phyloP scores from a whole-genome alignment of 2,329 filamentous ascomycete species.

The Calycina herbarum region DNA sequence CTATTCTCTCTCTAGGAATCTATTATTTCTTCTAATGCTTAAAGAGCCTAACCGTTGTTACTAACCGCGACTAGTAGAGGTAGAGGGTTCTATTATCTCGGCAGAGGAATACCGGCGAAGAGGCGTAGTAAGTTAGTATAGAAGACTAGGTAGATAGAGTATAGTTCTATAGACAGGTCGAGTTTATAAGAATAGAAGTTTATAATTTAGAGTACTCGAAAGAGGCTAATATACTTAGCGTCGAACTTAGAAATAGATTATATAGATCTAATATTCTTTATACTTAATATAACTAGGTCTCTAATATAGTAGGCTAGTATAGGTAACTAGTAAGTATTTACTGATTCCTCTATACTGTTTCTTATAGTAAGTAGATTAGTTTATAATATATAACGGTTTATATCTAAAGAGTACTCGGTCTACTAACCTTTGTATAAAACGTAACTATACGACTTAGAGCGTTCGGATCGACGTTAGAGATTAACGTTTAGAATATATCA shows the following conservation, averaged over 20 bases:
- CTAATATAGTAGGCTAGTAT: constrained; percentile 6
- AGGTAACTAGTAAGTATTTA: constrained; percentile 1
- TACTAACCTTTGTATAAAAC: no score
- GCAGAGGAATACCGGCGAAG: not conserved
- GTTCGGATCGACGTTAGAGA: no score
- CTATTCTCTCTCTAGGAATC: not conserved
- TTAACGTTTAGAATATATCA: no score
- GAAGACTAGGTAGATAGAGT: not conserved
- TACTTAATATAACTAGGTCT: constrained; percentile 6
- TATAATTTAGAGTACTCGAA: constrained; percentile 3
- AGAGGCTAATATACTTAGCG: constrained; percentile 8
- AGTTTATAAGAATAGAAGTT: not conserved
- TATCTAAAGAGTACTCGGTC: no score
- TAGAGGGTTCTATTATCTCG: no score
- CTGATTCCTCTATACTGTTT: not conserved
- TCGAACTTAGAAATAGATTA: not conserved
- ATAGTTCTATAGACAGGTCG: not conserved
- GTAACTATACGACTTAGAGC: no score
- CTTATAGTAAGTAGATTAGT: not conserved
- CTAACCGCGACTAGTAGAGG: not conserved
- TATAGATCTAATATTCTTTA: constrained; percentile 10
- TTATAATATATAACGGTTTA: no score
- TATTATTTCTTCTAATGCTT: not conserved
- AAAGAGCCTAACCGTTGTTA: not conserved
- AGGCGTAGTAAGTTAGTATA: not conserved